These are phyloP conservation scores for Pseudogymnoascus sp. DNA, from an alignment of 2,329 filamentous ascomycete genomes.

Conservation along the genomic window DNA sequence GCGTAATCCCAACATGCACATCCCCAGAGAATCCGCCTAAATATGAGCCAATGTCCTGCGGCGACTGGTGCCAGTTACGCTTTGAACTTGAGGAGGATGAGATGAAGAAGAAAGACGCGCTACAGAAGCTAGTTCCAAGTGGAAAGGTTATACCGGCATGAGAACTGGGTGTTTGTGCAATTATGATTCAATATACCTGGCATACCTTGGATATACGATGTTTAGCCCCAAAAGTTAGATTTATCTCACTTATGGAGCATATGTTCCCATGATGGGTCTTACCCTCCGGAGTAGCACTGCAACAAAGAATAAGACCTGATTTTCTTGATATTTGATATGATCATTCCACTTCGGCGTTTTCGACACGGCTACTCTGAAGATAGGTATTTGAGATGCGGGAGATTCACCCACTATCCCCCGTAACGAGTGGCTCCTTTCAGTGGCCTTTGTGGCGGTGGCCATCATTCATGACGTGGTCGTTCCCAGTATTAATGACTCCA, in stretches of 20 bases:
- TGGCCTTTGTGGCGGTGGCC: background rate
- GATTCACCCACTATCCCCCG: background rate
- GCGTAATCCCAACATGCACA: slow-evolving; percentile 41
- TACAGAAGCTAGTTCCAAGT: slow-evolving; percentile 21
- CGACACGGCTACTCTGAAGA: background rate
- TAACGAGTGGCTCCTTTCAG: background rate
- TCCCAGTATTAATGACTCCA: background rate
- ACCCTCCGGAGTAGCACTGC: background rate
- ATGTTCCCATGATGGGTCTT: background rate
- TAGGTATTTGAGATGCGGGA: background rate
- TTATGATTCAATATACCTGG: background rate
- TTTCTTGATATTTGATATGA: background rate
- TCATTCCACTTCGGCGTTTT: background rate
- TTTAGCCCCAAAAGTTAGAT: background rate
- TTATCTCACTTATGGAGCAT: background rate
- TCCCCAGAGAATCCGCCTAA: slow-evolving; percentile 40
- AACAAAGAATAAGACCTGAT: background rate
- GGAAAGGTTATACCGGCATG: slow-evolving; percentile 21
- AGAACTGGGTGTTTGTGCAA: background rate
- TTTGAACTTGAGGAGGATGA: slow-evolving; percentile 24
- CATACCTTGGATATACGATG: background rate
- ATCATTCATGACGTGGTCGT: background rate
- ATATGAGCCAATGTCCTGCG: slow-evolving; percentile 46
- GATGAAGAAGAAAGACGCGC: slow-evolving; percentile 20
- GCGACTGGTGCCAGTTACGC: slow-evolving; percentile 33